Base-by-base conservation (phyloP, 192 early-diverging fungal genomes). In the Geosiphon pyriformis region DNA sequence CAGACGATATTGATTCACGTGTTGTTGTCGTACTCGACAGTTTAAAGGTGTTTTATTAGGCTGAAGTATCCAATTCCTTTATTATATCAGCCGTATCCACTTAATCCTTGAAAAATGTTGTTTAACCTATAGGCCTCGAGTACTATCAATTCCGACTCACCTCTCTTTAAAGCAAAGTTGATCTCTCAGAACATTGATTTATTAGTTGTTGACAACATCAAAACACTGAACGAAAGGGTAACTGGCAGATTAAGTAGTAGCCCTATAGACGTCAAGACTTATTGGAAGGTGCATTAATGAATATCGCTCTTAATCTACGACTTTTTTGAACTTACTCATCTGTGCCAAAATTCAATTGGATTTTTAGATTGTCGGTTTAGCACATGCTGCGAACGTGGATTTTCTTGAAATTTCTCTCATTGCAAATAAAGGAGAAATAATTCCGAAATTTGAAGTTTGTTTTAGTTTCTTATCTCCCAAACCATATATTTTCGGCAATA, bases 91-190 rank as follows among this genome's bases (percentile, higher is more conserved):
- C 6, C 31, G 22, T 42, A 20, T 22, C 34, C 22, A 54, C 11
- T 20, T 63, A 30, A 23, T 23, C 37, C 33, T 22, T 4, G 27
- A 32, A 29, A 65, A 47, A 23, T 10, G 4, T 23, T 50, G 15
- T 46, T 18, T 54, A 51, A 31, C 50, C 50, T 46, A 34, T 30
- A 86, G 83, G 74, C 81, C 0, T 78, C 76, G 26, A 80, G 77
- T 3, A 82, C 76, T 30, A 62, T 90, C 50, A 81, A 83, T 1
- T 76, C 83, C 7, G 85, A 85, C 10, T 85, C 85, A 23, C 83
- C 87, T 22, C 83, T 80, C 6, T 72, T 85, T 15, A 71, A 72
- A n/a, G 67, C 82, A 26, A 78, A 76, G 49, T 70, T 82, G 6
- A 70, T 74, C 27, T 60, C 84, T 3, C 78, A 83, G 46, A 82